Percentiles rank a stretch among this genome's conserved stretches.
These are phyloP conservation scores for Apostasia ramifera DNA, from an alignment of 106 monocot genomes.

Conservation along the genomic window DNA sequence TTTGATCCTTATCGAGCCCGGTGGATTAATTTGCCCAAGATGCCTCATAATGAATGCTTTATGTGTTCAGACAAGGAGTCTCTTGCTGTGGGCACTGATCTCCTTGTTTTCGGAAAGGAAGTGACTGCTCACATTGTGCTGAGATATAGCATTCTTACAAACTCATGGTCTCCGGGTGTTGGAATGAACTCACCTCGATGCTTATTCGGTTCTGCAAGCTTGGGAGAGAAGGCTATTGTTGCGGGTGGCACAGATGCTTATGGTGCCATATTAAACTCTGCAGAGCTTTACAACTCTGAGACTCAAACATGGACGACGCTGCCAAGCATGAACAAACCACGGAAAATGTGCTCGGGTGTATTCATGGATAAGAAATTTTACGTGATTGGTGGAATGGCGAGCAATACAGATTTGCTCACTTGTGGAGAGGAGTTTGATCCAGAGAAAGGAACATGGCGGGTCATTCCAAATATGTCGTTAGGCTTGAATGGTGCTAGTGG, in stretches of 20 bases:
- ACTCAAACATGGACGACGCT: constrained; percentile 50
- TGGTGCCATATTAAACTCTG: constrained; percentile 48
- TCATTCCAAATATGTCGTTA: constrained; percentile 58
- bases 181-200: constrained; percentile 68
- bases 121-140: constrained; percentile 46
- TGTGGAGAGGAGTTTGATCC: constrained; percentile 80
- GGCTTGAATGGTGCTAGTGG: constrained; percentile 47
- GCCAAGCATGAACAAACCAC: constrained; percentile 55
- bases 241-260: constrained; percentile 55
- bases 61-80: constrained; percentile 83
- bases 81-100: constrained; percentile 80
- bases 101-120: constrained; percentile 82
- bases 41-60: constrained; percentile 72
- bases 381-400: constrained; percentile 71
- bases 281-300: constrained; percentile 77
- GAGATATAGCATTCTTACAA: constrained; percentile 56
- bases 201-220: constrained; percentile 81
- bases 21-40: constrained; percentile 59
- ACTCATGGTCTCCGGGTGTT: constrained; percentile 52
- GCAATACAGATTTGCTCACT: constrained; percentile 35
- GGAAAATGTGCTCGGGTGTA: constrained; percentile 83
- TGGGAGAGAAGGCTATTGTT: constrained; percentile 65
- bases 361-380: constrained; percentile 94
- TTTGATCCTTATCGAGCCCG: constrained; percentile 51
- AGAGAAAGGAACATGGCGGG: constrained; percentile 49